Evolutionary conservation across 164 flowering plant genomes (phyloP), one percentile per base, ranked within the genome.

Genomic region (Akebia trifoliata): DNA sequence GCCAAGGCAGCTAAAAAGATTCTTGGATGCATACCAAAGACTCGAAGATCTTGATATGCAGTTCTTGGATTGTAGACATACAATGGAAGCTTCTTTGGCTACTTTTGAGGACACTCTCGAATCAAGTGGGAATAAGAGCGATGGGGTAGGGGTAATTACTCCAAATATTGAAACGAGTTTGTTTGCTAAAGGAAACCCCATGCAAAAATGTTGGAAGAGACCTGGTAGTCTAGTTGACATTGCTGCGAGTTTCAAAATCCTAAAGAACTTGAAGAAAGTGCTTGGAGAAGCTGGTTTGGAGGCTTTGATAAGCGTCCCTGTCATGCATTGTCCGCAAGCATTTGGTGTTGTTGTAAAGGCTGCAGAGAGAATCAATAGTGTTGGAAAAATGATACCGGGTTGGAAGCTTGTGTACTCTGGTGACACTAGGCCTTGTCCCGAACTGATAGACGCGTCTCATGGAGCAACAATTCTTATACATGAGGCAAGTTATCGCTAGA

Each of bases 341-440:
- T 94, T 67, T 74, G 99, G 99, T 10, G 63, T 88, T 36, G 78
- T 69, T 17, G 29, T 90, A 54, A 70, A 81, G 66, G 97, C 93
- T 32, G 72, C 83, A 38, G 79, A 85, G 50, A 81, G 96, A 74
- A 39, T 74, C 7, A 88, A 90, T 48, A 30, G 68, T 50, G 72
- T 47, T 12, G 96, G 95, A 31, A 82, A 85, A 67, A 64, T 54
- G 6, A 85, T 94, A 37, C 95, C 95, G 4, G 99, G 99, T 20
- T 94, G 99, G 99, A 94, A 87, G 70, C 67, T 94, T 60, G 99
- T 83, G 4, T 94, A 94, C 63, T 94, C 99, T 15, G 99, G 99
- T 31, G 99, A 94, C 66, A 90, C 97, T 14, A 78, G 99, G 72
- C 99, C 99, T 32, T 87, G 99, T 57, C 78, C 77, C 2, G 82